Percentiles rank a stretch among this genome's conserved stretches.
Evolutionary conservation across 2,329 filamentous ascomycete species (phyloP).

Genomic region (Fusarium denticulatum): DNA sequence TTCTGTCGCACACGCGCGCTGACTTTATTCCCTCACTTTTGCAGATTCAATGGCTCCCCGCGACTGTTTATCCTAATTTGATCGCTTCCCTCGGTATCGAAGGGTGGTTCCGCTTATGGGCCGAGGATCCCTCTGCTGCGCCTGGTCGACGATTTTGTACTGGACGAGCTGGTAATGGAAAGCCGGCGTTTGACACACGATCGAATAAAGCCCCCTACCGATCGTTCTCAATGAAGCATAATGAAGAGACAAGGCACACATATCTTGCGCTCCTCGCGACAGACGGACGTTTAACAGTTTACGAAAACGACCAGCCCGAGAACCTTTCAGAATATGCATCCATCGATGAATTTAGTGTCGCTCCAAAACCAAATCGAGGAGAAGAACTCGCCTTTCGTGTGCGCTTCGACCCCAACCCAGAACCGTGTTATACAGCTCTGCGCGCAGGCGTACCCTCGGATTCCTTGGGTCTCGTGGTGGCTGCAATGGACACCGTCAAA

Average conservation of each 20-base stretch:
- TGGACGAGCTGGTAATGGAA: conserved; percentile 59
- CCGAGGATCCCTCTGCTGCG: conserved; percentile 84
- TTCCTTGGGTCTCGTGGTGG: conserved; percentile 82
- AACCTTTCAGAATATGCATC: conserved; percentile 79
- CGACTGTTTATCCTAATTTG: conserved; percentile 85
- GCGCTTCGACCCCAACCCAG: conserved; percentile 86
- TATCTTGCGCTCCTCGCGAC: conserved; percentile 86
- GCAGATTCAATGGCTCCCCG: conserved; percentile 92
- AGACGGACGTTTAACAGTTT: conserved; percentile 81
- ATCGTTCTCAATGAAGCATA: conserved; percentile 85
- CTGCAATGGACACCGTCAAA: conserved; percentile 83
- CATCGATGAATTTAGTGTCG: conserved; percentile 81
- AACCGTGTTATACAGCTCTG: conserved; percentile 80
- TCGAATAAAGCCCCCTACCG: conserved; percentile 72
- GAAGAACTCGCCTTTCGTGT: conserved; percentile 90
- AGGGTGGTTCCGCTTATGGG: conserved; percentile 91
- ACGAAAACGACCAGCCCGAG: conserved; percentile 87
- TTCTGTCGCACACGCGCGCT: conserved; percentile 28
- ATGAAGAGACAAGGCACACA: conserved; percentile 81
- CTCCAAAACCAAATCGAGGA: conserved; percentile 75
- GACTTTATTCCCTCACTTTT: conserved; percentile 1
- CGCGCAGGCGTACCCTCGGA: conserved; percentile 84
- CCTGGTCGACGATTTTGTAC: conserved; percentile 83
- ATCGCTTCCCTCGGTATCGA: conserved; percentile 90
- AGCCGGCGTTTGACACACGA: conserved; percentile 65